phyloP scores from a whole-genome alignment of 805 yeast genomes.

The Saccharomycopsis vini region DNA sequence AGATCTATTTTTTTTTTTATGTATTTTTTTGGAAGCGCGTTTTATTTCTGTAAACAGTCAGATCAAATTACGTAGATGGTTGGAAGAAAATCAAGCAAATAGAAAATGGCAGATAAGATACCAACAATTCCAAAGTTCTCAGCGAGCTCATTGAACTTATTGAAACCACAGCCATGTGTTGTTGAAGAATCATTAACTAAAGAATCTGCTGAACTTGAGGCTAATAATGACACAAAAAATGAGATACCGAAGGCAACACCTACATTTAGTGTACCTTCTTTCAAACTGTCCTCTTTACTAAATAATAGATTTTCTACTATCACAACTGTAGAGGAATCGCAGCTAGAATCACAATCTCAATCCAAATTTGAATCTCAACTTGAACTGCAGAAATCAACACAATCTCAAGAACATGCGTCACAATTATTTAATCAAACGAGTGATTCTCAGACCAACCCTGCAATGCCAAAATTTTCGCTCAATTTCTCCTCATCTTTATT shows the following conservation, averaged over 20 bases:
- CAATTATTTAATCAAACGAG: neutral
- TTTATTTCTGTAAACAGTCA: too few relatives aligned
- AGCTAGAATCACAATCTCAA: neutral
- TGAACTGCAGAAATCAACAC: neutral
- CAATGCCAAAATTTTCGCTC: neutral
- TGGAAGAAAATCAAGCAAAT: too few relatives aligned
- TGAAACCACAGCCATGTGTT: too few relatives aligned
- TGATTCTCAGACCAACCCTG: too few relatives aligned
- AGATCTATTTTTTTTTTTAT: too few relatives aligned
- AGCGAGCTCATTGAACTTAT: neutral
- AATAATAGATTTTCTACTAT: neutral
- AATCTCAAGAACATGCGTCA: neutral
- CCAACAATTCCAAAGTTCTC: neutral
- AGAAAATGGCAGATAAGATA: too few relatives aligned
- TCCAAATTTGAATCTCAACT: neutral
- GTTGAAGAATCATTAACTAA: neutral
- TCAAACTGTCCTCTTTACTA: slow-evolving; percentile 10
- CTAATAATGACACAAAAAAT: neutral
- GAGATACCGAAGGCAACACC: neutral
- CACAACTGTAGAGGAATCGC: too few relatives aligned
- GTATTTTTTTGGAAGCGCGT: too few relatives aligned
- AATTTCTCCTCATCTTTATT: neutral
- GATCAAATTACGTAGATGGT: too few relatives aligned
- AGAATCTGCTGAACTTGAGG: neutral
- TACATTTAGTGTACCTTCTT: slow-evolving; percentile 19